Evolutionary conservation across 1,284 basidiomycete genomes (phyloP).

Genomic region (Erythrobasidium hasegawianum): DNA sequence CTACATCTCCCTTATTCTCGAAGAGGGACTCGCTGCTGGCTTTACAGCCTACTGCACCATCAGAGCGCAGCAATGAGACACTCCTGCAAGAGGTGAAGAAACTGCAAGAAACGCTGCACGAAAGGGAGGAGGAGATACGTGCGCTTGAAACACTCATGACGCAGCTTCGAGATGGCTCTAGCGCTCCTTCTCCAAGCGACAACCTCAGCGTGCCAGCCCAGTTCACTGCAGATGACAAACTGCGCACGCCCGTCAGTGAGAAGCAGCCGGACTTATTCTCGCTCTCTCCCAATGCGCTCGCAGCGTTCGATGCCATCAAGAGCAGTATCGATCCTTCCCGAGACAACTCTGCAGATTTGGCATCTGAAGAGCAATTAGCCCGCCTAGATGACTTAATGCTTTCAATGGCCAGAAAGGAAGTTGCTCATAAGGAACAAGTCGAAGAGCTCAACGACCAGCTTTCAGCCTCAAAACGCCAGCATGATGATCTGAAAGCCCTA

Average conservation of each 20-base stretch:
- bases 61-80: slow-evolving; percentile 54
- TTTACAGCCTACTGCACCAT: slow-evolving; percentile 3
- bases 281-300: slow-evolving; percentile 39
- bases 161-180: slow-evolving; percentile 13
- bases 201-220: slow-evolving; percentile 3
- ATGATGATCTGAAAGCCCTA: slow-evolving; percentile 71
- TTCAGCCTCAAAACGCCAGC: slow-evolving; percentile 64
- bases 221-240: slow-evolving; percentile 9
- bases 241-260: slow-evolving; percentile 11
- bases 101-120: slow-evolving; percentile 75
- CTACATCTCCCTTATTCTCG: slow-evolving; percentile 26
- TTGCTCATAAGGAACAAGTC: slow-evolving; percentile 70
- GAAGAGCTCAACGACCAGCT: slow-evolving; percentile 67
- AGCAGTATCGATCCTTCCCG: slow-evolving; percentile 27
- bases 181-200: background rate
- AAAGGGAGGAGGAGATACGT: slow-evolving; percentile 79
- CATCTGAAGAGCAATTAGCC: slow-evolving; percentile 51
- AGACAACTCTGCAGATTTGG: slow-evolving; percentile 6
- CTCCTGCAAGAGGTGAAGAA: slow-evolving; percentile 89
- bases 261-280: slow-evolving; percentile 20
- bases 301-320: slow-evolving; percentile 40
- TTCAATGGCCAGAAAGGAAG: slow-evolving; percentile 92
- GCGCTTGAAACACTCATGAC: slow-evolving; percentile 55
- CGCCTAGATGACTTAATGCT: slow-evolving; percentile 80
- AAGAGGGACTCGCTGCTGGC: slow-evolving; percentile 22